A percentile compares a stretch with the other conserved stretches of the same genome.
These are phyloP conservation scores for Bondarzewia mesenterica DNA, from an alignment of 1,284 basidiomycete genomes.

Conservation along the genomic window DNA sequence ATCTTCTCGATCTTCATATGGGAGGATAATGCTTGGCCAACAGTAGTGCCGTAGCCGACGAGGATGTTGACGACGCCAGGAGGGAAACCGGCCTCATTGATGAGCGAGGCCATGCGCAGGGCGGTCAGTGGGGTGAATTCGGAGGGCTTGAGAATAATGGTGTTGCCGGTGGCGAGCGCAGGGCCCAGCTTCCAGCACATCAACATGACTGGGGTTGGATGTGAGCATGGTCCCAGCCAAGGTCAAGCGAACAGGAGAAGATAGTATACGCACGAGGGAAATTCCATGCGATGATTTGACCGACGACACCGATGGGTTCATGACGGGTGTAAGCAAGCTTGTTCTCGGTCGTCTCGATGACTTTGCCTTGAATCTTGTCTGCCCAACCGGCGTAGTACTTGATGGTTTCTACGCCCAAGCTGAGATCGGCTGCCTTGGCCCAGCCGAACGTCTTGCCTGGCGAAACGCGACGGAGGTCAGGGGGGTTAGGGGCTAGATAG, in stretches of 20 bases:
- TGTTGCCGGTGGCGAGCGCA: conserved; percentile 80
- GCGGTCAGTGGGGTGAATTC: conserved; percentile 88
- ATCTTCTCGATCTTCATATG: conserved; percentile 69
- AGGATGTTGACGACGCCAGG: conserved; percentile 69
- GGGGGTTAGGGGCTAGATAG: background rate
- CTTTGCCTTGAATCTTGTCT: conserved; percentile 83
- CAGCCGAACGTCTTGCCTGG: conserved; percentile 66
- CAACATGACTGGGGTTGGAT: conserved; percentile 48
- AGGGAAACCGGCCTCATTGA: conserved; percentile 52
- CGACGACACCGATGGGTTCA: conserved; percentile 89
- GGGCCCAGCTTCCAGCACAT: conserved; percentile 79
- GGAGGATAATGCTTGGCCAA: conserved; percentile 52
- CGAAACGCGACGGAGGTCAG: background rate
- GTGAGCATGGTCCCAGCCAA: background rate
- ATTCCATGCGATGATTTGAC: conserved; percentile 84
- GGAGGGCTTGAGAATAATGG: conserved; percentile 81
- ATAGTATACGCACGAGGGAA: conserved; percentile 45
- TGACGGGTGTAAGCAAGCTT: conserved; percentile 81
- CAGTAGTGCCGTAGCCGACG: conserved; percentile 56
- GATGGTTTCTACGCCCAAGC: conserved; percentile 58
- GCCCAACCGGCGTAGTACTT: conserved; percentile 76
- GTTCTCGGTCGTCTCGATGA: conserved; percentile 65
- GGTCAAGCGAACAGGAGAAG: background rate
- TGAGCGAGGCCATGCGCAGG: conserved; percentile 44
- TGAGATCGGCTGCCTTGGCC: conserved; percentile 67